Base-by-base conservation (phyloP, 139 green algal species). In the Marvania coccoides region DNA sequence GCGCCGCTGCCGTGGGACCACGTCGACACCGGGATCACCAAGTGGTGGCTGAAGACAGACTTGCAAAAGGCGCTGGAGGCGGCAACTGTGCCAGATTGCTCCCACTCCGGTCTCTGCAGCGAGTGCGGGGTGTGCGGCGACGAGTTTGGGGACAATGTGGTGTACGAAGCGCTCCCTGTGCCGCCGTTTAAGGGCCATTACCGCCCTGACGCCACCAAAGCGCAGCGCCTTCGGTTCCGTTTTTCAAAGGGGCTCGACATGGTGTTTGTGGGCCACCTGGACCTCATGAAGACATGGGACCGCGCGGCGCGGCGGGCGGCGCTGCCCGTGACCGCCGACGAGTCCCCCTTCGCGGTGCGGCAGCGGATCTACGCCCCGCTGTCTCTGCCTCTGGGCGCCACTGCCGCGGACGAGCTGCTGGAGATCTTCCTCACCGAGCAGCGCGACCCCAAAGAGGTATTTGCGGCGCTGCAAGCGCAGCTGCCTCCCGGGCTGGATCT, bases 111-210 rank as follows among this genome's bases (percentile, higher is more conserved):
- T 19, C 15, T 83, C 15, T 91, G 84, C 76, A 78, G 66, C 65
- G 71, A 91, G 61, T 91, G 84, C 75, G 84, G 84, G 36, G 84
- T 91, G 48, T 91, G 84, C 73, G 84, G 80, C 12, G 84, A 89
- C 38, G 69, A 48, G 1, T 85, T 84, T 66, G 72, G 74, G 0
- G 12, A 60, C 6, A 87, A 85, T 42, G 70, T 91, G 19, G 84
- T 91, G 36, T 73, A 65, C 24, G 70, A 75, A 29, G 58, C 76
- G 38, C 84, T 84, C 13, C 76, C 75, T 9, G 59, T 91, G 28
- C 84, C 84, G 4, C 58, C 65, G 8, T 90, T 89, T 56, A 60
- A 77, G 57, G 74, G 84, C 13, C 46, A 85, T 68, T 75, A 84
- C 67, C 63, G 58, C 23, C 79, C 75, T 9, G 38, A 83, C 53